Conservation (phyloP, 352 stramenopile genomes). For the Peronospora destructor region DNA sequence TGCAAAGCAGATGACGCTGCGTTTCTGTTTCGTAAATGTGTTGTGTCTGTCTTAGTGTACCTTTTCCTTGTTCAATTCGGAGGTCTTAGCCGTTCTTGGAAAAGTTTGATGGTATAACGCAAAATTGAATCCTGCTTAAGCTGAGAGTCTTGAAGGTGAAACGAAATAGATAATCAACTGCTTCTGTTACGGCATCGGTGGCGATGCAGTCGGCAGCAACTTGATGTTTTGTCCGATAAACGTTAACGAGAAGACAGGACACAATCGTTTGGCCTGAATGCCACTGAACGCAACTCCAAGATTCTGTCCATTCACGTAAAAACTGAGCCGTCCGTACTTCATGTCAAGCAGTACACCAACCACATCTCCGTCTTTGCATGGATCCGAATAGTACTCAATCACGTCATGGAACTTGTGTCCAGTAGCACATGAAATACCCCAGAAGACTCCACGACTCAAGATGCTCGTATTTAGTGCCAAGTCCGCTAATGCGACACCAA, state of each 20-base stretch:
- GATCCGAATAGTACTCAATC: constrained; percentile 67
- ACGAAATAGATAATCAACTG: constrained; percentile 13
- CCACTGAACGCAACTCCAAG: constrained; percentile 67
- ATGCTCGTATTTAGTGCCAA: constrained; percentile 53
- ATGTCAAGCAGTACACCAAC: constrained; percentile 72
- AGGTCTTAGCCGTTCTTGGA: too few species aligned
- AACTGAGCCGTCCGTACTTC: constrained; percentile 62
- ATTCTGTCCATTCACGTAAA: constrained; percentile 71
- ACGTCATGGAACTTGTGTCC: constrained; percentile 73
- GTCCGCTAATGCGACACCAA: constrained; percentile 51
- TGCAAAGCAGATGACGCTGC: too few species aligned
- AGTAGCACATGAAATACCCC: constrained; percentile 63
- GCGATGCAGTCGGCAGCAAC: constrained; percentile 45
- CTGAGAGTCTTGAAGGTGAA: constrained; percentile 4
- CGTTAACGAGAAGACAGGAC: constrained; percentile 64
- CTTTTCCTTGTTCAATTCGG: too few species aligned
- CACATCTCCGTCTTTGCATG: constrained; percentile 68
- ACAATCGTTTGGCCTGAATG: constrained; percentile 53
- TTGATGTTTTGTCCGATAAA: constrained; percentile 60
- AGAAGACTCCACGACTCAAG: constrained; percentile 58
- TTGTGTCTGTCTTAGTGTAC: too few species aligned
- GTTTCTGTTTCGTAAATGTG: too few species aligned
- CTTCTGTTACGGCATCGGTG: constrained; percentile 34
- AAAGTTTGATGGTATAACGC: too few species aligned
- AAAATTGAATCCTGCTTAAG: not conserved